Evolutionary conservation across 2,329 filamentous ascomycete species (phyloP).

Genomic region (Verticillium dahliae): DNA sequence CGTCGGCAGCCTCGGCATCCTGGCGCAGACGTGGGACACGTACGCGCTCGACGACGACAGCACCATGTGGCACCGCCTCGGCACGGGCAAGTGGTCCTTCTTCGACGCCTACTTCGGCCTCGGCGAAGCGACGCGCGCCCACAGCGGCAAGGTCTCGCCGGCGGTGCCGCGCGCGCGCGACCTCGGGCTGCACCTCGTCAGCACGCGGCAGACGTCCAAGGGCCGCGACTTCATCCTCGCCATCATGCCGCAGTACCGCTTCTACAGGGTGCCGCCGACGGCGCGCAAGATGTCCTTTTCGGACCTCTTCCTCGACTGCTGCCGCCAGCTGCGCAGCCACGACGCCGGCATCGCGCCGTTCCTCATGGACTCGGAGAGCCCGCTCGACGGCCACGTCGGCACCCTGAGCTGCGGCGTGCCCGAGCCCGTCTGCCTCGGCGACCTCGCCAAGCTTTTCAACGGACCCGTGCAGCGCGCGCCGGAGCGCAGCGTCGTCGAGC

Average conservation of each 20-base stretch:
- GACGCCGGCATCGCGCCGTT: background rate
- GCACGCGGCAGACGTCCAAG: background rate
- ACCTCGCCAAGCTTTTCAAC: background rate
- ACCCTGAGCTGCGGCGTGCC: background rate
- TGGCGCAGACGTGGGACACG: background rate
- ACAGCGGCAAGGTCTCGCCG: background rate
- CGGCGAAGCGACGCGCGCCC: background rate
- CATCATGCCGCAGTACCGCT: background rate
- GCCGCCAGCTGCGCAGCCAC: background rate
- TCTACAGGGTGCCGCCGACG: background rate
- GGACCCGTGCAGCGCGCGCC: background rate
- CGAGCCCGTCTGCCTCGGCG: background rate
- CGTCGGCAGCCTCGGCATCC: background rate
- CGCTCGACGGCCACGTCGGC: background rate
- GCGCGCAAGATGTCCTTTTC: background rate
- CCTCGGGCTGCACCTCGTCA: background rate
- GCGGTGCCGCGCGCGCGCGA: background rate
- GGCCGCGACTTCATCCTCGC: background rate
- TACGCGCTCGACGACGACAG: background rate
- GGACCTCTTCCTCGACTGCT: background rate
- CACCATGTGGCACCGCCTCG: background rate
- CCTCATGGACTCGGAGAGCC: background rate
- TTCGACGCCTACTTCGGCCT: background rate
- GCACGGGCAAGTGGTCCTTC: background rate
- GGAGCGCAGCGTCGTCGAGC: background rate